Conservation (phyloP, 768 basidiomycete species). For the Tylopilus subfusipes region DNA sequence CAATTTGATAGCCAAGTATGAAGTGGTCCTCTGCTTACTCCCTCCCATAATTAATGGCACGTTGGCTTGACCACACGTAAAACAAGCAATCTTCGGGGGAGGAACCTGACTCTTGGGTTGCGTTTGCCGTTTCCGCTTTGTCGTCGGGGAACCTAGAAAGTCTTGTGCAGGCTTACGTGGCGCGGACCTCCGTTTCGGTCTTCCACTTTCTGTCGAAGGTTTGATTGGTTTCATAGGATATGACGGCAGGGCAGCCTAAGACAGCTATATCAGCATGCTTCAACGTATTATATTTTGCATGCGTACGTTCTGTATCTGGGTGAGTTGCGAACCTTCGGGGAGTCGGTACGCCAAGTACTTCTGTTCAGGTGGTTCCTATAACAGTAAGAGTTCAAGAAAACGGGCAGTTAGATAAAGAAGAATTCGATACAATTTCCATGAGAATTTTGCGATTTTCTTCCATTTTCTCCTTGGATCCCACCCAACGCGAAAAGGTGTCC, state of each 20-base stretch:
- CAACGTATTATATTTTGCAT: not conserved
- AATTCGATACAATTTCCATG: constrained; percentile 40
- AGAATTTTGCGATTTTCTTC: constrained; percentile 46
- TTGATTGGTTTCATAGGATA: constrained; percentile 59
- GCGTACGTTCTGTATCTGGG: constrained; percentile 58
- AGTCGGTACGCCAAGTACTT: constrained; percentile 57
- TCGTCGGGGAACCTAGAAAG: constrained; percentile 13
- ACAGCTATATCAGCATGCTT: not conserved
- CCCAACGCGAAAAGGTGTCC: constrained; percentile 61
- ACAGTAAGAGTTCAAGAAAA: constrained; percentile 1
- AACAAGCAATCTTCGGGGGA: constrained; percentile 50
- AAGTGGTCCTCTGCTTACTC: constrained; percentile 42
- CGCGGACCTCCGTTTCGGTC: constrained; percentile 35
- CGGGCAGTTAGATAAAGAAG: not conserved
- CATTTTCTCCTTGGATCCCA: constrained; percentile 52
- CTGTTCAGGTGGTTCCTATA: constrained; percentile 42
- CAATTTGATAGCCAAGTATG: not conserved
- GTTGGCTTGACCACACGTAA: constrained; percentile 59
- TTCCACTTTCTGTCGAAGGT: constrained; percentile 40
- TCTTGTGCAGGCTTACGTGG: constrained; percentile 32
- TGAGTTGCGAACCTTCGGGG: constrained; percentile 50
- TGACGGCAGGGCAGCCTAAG: constrained; percentile 43
- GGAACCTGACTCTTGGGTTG: constrained; percentile 33
- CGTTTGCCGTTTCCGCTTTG: constrained; percentile 42
- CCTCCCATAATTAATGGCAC: constrained; percentile 77